A percentile compares a stretch with the other conserved stretches of the same genome.
phyloP scores from a whole-genome alignment of 2,329 filamentous ascomycete genomes.

The Aspergillus jensenii region DNA sequence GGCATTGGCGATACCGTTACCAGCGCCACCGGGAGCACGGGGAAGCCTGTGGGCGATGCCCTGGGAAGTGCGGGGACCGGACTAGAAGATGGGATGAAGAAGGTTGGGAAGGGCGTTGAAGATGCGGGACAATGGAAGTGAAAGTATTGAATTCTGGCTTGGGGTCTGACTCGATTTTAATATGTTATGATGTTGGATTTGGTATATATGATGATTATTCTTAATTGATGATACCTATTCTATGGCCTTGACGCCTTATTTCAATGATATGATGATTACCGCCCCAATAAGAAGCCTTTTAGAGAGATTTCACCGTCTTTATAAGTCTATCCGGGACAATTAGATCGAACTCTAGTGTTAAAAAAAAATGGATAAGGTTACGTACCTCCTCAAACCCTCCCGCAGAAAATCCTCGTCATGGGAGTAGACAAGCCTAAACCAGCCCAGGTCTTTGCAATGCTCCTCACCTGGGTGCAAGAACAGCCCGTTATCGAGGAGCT shows the following conservation, averaged over 20 bases:
- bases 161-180: background rate
- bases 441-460: conserved; percentile 47
- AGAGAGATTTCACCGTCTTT: background rate
- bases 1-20: conserved; percentile 59
- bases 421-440: conserved; percentile 56
- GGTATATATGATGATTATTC: background rate
- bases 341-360: background rate
- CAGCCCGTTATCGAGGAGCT: conserved; percentile 48
- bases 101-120: conserved; percentile 56
- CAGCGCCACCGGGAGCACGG: conserved; percentile 54
- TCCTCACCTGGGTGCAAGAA: conserved; percentile 52
- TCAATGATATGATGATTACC: background rate
- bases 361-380: background rate
- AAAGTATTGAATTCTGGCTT: background rate
- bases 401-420: conserved; percentile 34
- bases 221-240: background rate
- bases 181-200: background rate
- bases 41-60: conserved; percentile 57
- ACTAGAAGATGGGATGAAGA: conserved; percentile 52
- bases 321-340: background rate
- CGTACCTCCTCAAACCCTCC: conserved; percentile 36
- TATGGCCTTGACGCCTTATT: too few relatives aligned
- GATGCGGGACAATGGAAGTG: conserved; percentile 56
- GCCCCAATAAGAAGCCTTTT: background rate
- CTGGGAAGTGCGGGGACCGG: conserved; percentile 55